Base-by-base conservation (phyloP, 768 basidiomycete genomes). In the Tylopilus rubrobrunneus region DNA sequence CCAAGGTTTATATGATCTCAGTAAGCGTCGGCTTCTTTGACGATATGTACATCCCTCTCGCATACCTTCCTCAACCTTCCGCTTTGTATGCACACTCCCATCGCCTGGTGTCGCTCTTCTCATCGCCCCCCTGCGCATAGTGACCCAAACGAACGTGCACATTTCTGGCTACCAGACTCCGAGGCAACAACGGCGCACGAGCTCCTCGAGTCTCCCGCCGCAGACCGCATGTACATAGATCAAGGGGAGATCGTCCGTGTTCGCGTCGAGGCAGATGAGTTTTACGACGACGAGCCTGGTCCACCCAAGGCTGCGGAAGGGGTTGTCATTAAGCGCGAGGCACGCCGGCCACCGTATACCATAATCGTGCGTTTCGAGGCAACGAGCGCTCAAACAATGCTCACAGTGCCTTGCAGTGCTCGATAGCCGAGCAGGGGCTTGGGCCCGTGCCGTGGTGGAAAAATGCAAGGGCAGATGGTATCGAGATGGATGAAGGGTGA, bases 21-120 rank as follows among this genome's bases (percentile, higher is more conserved):
- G 94, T 96, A 27, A 82, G 87, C 21, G 69, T 97, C 17, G 89
- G 87, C 19, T 98, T 98, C 76, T 98, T 98, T 63, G 91, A 93
- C 70, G 94, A 98, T 62, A 86, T 98, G 23, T 90, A 92, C 65
- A 80, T 98, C 44, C 91, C 93, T 0, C 71, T 80, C 0, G 74
- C 80, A 4, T 86, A 91, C 53, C 82, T 98, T 6, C 94, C 95
- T 2, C 82, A 87, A 62, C 87, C 92, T 27, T 82, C 79, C 37
- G 82, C 87, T 4, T 92, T 91, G 90, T 90, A 66, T 47, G 86
- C 70, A 14, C 51, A 17, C 48, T 34, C 53, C 33, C 12, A 42
- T 28, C n/a, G 4, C 36, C 17, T 14, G 25, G 1, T 25, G 40
- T 44, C 28, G 27, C 23, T 44, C 49, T 12, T 42, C 46, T 49